Percentiles rank a stretch among this genome's conserved stretches.
Conservation (phyloP, 164 flowering plant genomes). For the Warburgia ugandensis region DNA sequence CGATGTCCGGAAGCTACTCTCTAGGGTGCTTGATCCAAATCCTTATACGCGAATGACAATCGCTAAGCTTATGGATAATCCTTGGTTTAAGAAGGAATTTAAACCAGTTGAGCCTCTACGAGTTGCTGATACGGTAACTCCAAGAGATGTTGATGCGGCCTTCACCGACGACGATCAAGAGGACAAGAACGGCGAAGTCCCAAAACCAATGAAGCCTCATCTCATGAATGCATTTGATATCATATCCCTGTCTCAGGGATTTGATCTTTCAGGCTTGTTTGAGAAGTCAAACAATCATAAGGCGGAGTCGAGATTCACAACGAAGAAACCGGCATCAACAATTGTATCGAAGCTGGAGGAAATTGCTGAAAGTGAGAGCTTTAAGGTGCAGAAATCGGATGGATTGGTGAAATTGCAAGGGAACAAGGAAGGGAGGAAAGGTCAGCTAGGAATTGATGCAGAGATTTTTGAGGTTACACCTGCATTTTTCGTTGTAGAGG, state of each 20-base stretch:
- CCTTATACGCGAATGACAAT: slow-evolving; percentile 22
- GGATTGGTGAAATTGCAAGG: slow-evolving; percentile 30
- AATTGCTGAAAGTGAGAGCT: slow-evolving; percentile 25
- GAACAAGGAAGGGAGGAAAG: slow-evolving; percentile 37
- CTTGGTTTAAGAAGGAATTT: slow-evolving; percentile 29
- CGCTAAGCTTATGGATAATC: slow-evolving; percentile 22
- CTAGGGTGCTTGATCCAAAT: slow-evolving; percentile 26
- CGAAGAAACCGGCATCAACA: slow-evolving; percentile 23
- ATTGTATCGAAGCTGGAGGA: slow-evolving; percentile 45
- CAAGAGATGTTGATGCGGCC: not conserved
- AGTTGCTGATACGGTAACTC: not conserved
- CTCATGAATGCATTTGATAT: slow-evolving; percentile 44
- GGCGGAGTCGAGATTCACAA: slow-evolving; percentile 26
- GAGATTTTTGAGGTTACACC: slow-evolving; percentile 50
- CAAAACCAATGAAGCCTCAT: slow-evolving; percentile 20
- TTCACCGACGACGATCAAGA: slow-evolving; percentile 4
- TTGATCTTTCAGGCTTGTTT: slow-evolving; percentile 39
- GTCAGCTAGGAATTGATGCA: slow-evolving; percentile 36
- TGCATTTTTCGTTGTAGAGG: slow-evolving; percentile 33
- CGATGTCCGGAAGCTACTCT: slow-evolving; percentile 25
- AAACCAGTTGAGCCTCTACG: slow-evolving; percentile 7
- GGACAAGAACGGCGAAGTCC: not conserved
- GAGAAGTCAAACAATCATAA: slow-evolving; percentile 17
- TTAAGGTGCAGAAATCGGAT: slow-evolving; percentile 32
- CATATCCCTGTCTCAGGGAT: slow-evolving; percentile 36